Conservation (phyloP, 352 stramenopile species). For the Phytophthora palmivora region DNA sequence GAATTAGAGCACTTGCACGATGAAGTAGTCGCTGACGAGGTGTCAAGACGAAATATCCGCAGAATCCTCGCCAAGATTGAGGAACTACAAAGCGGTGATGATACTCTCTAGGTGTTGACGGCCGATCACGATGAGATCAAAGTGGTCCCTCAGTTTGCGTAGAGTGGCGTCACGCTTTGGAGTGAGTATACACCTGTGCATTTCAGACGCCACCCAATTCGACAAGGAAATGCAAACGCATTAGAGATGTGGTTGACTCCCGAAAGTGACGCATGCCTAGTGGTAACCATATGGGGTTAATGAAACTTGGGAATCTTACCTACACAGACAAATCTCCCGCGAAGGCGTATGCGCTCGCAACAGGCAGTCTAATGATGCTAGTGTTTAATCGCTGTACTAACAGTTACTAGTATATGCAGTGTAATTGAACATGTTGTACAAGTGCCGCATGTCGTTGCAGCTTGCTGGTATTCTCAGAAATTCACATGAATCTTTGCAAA, state of each 20-base stretch:
- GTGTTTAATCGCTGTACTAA: slow-evolving; percentile 8
- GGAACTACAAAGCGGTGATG: slow-evolving; percentile 23
- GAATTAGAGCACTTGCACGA: slow-evolving; percentile 68
- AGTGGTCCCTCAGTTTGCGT: too few relatives aligned
- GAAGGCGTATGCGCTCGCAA: slow-evolving; percentile 10
- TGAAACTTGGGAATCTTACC: background rate
- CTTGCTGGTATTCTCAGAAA: too few relatives aligned
- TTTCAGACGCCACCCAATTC: background rate
- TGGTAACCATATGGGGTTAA: slow-evolving; percentile 5
- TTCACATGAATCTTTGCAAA: too few relatives aligned
- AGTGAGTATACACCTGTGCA: background rate
- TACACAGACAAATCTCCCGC: slow-evolving; percentile 3
- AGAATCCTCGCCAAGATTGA: slow-evolving; percentile 74
- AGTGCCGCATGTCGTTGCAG: too few relatives aligned
- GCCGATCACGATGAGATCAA: too few relatives aligned
- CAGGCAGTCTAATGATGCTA: background rate
- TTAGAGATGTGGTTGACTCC: slow-evolving; percentile 14
- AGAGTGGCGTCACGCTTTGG: too few relatives aligned
- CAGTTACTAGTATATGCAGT: too few relatives aligned
- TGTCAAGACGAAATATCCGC: slow-evolving; percentile 74
- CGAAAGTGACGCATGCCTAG: slow-evolving; percentile 6
- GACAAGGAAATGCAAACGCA: slow-evolving; percentile 8
- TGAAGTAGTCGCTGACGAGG: slow-evolving; percentile 66
- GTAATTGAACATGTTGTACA: too few relatives aligned
- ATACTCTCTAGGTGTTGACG: too few relatives aligned